Conservation (phyloP, 2,329 filamentous ascomycete species). For the Xylariomycetidae sp. region DNA sequence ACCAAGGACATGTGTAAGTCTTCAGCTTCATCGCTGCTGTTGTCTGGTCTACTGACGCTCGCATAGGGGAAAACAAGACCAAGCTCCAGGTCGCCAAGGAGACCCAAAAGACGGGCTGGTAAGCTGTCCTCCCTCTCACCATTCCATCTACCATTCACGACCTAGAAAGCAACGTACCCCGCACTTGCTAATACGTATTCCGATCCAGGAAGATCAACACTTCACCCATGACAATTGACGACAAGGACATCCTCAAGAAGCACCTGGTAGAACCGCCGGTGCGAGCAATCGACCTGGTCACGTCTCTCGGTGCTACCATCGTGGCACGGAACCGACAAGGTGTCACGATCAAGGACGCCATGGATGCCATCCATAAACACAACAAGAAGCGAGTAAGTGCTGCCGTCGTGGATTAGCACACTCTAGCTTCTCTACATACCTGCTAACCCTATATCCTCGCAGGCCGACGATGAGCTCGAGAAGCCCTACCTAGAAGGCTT, state of each 20-base stretch:
- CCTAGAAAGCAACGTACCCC: conserved; percentile 3
- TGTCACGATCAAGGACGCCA: conserved; percentile 92
- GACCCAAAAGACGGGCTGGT: conserved; percentile 87
- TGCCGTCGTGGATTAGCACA: conserved; percentile 3
- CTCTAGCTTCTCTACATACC: no score
- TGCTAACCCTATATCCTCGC: conserved; percentile 9
- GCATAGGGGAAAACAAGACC: conserved; percentile 64
- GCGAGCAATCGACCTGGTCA: conserved; percentile 91
- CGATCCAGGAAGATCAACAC: conserved; percentile 83
- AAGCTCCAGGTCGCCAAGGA: conserved; percentile 70
- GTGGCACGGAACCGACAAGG: conserved; percentile 88
- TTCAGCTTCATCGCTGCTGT: background rate
- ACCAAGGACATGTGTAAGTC: conserved; percentile 78
- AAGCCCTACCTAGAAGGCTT: conserved; percentile 85
- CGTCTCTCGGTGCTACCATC: conserved; percentile 81
- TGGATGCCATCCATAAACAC: conserved; percentile 92
- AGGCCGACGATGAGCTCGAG: conserved; percentile 90
- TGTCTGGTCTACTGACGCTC: conserved; percentile 2
- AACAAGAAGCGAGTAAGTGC: conserved; percentile 86
- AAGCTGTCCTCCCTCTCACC: conserved; percentile 32
- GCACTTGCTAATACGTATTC: conserved; percentile 5
- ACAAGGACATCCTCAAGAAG: conserved; percentile 78
- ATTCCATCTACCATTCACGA: background rate
- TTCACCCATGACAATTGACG: conserved; percentile 70
- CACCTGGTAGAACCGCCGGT: conserved; percentile 73